Evolutionary conservation across 805 yeast species (phyloP), one percentile per base, ranked within the genome.

Genomic region (Monosporozyma aerobia): DNA sequence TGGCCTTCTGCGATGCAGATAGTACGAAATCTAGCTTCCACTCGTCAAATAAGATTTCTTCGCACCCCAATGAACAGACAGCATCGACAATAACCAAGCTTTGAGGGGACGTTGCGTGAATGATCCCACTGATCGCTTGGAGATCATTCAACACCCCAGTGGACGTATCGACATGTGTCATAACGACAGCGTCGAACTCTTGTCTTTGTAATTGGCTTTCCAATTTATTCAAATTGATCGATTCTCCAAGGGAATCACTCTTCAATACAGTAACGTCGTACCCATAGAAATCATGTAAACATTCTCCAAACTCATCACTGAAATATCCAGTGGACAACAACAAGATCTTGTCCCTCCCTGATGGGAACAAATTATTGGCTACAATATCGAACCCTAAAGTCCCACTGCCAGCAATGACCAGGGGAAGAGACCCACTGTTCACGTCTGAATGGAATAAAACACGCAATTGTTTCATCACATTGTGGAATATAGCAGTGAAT

Each of bases 151-250:
- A 79, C 44, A 92, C 96, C n/a, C 96, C 95, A 37, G 97, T 89
- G 1, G 97, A 89, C 46, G 98, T 94, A 69, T 94, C 99, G 40
- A 94, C 97, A 62, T 92, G 98, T 44, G 97, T 92, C 62, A 90
- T 78, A 48, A 96, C 88, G 60, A 92, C 77, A 51, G 87, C 77
- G 57, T 78, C 67, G 73, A 85, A 92, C 55, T 73, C 69, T 50
- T 76, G 74, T 8, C 68, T 52, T 54, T 69, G 64, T 66, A 90
- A 76, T 53, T 81, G 77, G 10, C 72, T 65, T 64, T 82, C 85
- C 45, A 90, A 72, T 48, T 73, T 68, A 2, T 69, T 76, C 25
- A 80, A 65, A 32, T 85, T 78, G 19, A 87, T 87, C 37, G 76
- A 77, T 53, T 77, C 85, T 53, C 97, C 98, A 52, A 87, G 74